Conservation (phyloP, 2,329 filamentous ascomycete species). For the Fusarium concolor region DNA sequence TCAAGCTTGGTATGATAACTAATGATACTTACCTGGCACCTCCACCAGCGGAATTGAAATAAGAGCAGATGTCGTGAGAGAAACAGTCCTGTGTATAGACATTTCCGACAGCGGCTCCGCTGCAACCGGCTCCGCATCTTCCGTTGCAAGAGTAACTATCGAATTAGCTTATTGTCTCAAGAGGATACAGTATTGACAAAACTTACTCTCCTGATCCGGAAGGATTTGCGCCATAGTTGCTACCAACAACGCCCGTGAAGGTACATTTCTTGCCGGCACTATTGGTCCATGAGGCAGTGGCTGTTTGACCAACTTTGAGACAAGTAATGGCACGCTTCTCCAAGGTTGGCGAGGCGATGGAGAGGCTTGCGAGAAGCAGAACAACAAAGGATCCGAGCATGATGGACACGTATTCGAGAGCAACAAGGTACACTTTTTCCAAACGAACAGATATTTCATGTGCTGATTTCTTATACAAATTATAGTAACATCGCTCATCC, state of each 20-base stretch:
- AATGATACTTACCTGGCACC: conserved; percentile 54
- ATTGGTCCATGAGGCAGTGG: conserved; percentile 61
- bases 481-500: neutral
- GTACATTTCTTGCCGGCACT: conserved; percentile 55
- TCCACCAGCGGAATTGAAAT: conserved; percentile 61
- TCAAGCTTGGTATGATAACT: accelerated
- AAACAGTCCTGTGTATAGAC: conserved; percentile 64
- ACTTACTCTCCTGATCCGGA: conserved; percentile 58
- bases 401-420: neutral
- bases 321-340: conserved; percentile 39
- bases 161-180: neutral
- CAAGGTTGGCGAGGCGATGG: conserved; percentile 23
- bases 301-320: conserved; percentile 46
- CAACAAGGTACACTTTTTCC: accelerated
- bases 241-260: conserved; percentile 59
- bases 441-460: accelerated
- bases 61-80: conserved; percentile 63
- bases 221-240: conserved; percentile 59
- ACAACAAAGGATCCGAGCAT: conserved; percentile 24
- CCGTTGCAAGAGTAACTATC: conserved; percentile 62
- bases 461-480: conserved; percentile 4
- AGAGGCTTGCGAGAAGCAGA: conserved; percentile 15
- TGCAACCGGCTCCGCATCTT: conserved; percentile 60
- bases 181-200: accelerated
- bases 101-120: conserved; percentile 57